Percentiles rank a stretch among this genome's conserved stretches.
These are phyloP conservation scores for Jamesozyma piceae DNA, from an alignment of 805 yeast species.

Conservation along the genomic window DNA sequence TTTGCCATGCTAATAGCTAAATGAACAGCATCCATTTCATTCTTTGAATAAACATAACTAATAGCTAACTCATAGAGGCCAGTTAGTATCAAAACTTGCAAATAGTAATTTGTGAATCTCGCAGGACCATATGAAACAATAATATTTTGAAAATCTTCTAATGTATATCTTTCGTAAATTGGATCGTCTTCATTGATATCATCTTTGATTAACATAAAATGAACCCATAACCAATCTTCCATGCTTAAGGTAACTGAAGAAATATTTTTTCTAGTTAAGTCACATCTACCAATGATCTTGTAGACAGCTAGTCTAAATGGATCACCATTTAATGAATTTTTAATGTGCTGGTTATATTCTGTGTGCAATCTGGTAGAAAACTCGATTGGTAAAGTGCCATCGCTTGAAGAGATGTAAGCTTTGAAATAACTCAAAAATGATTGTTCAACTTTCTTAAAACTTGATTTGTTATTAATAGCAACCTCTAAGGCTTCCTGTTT, in stretches of 20 bases:
- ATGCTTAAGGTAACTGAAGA: conserved; percentile 67
- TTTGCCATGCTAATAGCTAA: conserved; percentile 73
- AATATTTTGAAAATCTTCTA: conserved; percentile 64
- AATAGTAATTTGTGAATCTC: conserved; percentile 62
- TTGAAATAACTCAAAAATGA: conserved; percentile 73
- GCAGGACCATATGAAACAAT: conserved; percentile 64
- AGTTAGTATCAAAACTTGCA: conserved; percentile 60
- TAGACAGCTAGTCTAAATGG: conserved; percentile 86
- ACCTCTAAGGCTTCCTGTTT: conserved; percentile 67
- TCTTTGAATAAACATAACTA: conserved; percentile 41
- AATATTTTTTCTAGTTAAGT: conserved; percentile 54
- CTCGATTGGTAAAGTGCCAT: conserved; percentile 52
- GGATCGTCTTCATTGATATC: conserved; percentile 38
- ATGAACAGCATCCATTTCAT: conserved; percentile 83
- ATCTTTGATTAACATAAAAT: conserved; percentile 66
- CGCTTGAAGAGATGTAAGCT: conserved; percentile 51
- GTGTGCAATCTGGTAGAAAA: conserved; percentile 58
- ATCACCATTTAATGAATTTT: conserved; percentile 59
- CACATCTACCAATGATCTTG: conserved; percentile 88
- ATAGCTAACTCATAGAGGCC: conserved; percentile 81
- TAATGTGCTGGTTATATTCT: conserved; percentile 80
- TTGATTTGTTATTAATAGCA: conserved; percentile 51
- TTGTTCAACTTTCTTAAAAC: conserved; percentile 77
- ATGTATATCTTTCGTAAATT: conserved; percentile 59
- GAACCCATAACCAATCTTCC: conserved; percentile 97